Base-by-base conservation (phyloP, 2,329 filamentous ascomycete species). In the Xylaria sp. region DNA sequence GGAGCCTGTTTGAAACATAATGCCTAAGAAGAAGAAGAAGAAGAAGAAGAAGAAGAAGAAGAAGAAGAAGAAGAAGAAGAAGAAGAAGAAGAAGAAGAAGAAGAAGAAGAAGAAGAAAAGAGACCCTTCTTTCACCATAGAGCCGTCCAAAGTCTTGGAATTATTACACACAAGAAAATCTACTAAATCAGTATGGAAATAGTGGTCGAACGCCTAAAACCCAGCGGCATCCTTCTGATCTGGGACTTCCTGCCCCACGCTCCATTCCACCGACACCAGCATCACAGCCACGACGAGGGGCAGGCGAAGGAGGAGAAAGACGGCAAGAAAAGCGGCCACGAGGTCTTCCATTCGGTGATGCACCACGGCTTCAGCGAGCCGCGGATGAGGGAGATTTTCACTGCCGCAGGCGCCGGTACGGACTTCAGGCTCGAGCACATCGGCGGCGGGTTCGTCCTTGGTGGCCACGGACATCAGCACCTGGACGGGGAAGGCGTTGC, bases 181-280 rank as follows among this genome's bases (percentile, higher is more conserved):
- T 38, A 29, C 56, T 59, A 27, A 59, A 10, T 13, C 13, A 20
- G 3, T 29, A n/a, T 15, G 25, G 1, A 5, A 50, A 50, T 2
- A 70, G 69, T 94, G 39, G 86, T 83, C 3, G 82, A 87, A 74
- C 85, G 91, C 10, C 80, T 94, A 65, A 85, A 84, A 69, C 84
- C 85, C 2, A 90, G 90, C 3, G 92, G 92, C 11, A 86, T 89
- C 1, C 80, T 92, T 50, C 79, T 92, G 55, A 86, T 94, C 61
- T 80, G 90, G 51, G 91, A 94, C 74, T 89, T 93, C 66, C 73
- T 91, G 20, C 81, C 87, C 9, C 87, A 90, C 70, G 82, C 58
- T 17, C 66, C 69, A 71, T 49, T 20, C 2, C 58, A 59, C n/a
- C 22, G 44, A 22, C 65, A 67, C n/a, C 36, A 54, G 4, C 25